Evolutionary conservation across 2,329 filamentous ascomycete species (phyloP).

Genomic region (Ophiocordyceps australis): DNA sequence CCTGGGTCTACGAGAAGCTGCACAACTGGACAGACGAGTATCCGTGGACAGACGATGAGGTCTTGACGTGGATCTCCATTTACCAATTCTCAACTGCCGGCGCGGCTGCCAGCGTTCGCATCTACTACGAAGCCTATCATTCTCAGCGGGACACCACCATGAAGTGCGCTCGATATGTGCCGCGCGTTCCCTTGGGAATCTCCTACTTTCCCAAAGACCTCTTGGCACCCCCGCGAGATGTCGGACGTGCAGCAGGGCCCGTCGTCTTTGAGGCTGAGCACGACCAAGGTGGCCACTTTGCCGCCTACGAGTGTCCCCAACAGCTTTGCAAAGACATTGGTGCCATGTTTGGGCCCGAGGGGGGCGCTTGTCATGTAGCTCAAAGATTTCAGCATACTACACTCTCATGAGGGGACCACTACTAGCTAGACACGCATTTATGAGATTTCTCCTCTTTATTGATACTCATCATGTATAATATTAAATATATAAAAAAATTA

Average conservation of each 20-base stretch:
- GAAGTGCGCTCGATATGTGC: conserved; percentile 9
- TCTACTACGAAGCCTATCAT: conserved; percentile 53
- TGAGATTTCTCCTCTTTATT: too few relatives aligned
- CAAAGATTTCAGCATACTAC: conserved; percentile 1
- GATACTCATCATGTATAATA: too few relatives aligned
- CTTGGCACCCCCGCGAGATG: conserved; percentile 30
- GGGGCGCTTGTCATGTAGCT: conserved; percentile 19
- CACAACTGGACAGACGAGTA: conserved; percentile 56
- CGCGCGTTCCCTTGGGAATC: conserved; percentile 23
- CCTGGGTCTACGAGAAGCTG: conserved; percentile 71
- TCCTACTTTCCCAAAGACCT: conserved; percentile 42
- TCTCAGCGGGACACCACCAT: conserved; percentile 6
- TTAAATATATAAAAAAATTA: too few relatives aligned
- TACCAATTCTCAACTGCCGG: conserved; percentile 56
- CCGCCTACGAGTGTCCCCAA: conserved; percentile 37
- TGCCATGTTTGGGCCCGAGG: conserved; percentile 36
- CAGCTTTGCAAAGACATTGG: conserved; percentile 31
- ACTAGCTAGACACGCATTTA: too few relatives aligned
- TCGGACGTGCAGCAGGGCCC: conserved; percentile 38
- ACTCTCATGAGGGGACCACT: too few relatives aligned
- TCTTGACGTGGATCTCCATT: conserved; percentile 56
- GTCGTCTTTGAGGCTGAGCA: conserved; percentile 37
- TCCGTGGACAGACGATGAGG: conserved; percentile 57
- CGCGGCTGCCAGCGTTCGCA: conserved; percentile 45
- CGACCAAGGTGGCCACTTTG: conserved; percentile 40